These are phyloP conservation scores for Protomyces pachydermus DNA, from an alignment of 1,139 yeast species.

Conservation along the genomic window DNA sequence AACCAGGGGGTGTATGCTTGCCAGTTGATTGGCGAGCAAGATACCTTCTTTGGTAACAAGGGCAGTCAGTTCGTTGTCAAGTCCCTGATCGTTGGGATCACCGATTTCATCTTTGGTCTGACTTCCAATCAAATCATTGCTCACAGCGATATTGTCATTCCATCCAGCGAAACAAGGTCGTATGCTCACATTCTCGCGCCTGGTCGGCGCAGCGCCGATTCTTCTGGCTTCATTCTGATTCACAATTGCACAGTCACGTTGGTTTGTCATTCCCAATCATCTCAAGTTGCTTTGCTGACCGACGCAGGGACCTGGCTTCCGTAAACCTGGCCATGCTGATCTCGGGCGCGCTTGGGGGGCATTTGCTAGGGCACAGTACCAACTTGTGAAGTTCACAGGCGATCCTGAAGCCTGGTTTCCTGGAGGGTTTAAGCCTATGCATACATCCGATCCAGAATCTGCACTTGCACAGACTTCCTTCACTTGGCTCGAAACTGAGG, in stretches of 20 bases:
- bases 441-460: background rate
- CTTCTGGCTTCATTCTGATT: background rate
- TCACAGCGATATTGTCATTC: background rate
- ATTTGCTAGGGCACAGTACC: background rate
- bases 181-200: background rate
- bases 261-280: background rate
- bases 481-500: background rate
- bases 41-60: background rate
- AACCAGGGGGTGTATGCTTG: background rate
- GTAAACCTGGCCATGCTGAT: background rate
- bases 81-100: background rate
- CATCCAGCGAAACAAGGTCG: background rate
- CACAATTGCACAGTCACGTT: background rate
- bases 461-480: background rate
- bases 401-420: background rate
- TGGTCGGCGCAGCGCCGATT: background rate
- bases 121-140: background rate
- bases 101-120: background rate
- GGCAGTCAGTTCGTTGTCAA: background rate
- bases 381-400: background rate
- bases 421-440: background rate
- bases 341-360: background rate
- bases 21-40: background rate
- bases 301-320: background rate
- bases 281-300: background rate